Base-by-base conservation (phyloP, 148 eudicot species). In the Chenopodium suecicum region DNA sequence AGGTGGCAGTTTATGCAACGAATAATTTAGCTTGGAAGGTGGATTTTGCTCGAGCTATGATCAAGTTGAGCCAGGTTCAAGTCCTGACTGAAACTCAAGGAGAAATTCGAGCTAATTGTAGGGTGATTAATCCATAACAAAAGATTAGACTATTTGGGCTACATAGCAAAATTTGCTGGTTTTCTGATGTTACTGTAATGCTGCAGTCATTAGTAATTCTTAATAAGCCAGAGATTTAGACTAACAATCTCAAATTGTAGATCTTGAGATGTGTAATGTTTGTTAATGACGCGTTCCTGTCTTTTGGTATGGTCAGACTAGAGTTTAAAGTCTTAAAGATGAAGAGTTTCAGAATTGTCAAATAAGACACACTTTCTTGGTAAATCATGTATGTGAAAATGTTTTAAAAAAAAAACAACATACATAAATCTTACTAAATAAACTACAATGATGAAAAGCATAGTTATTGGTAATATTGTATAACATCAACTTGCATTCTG, bases 101-200 rank as follows among this genome's bases (percentile, higher is more conserved):
- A 20, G 81, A 82, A 27, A 82, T 82, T 58, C 71, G 84, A 0
- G 62, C 71, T 25, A 70, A 82, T 31, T 82, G 81, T 48, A 77
- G 80, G 70, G 75, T 71, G 48, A 52, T 84, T 44, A 84, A 84
- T 66, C 62, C 80, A 17, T 75, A 60, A 76, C 25, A 22, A 44
- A 7, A 1, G 47, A 50, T 31, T 20, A 14, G 27, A 22, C 29
- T 60, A 66, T 23, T 11, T 11, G 8, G 48, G 48, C 25, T 7
- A 5, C 16, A 44, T 48, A 31, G 27, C 31, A 47, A 27, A 48
- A 29, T 31, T 31, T 48, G 60, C 66, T 17, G 29, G 65, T 48
- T 9, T 29, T 48, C 9, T 46, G 34, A 10, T 73, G 19, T 41
- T 48, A 11, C 75, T 73, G 58, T 46, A 46, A 37, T 22, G 9